Conservation (phyloP, 768 basidiomycete genomes). For the Clitopilus passeckerianus region DNA sequence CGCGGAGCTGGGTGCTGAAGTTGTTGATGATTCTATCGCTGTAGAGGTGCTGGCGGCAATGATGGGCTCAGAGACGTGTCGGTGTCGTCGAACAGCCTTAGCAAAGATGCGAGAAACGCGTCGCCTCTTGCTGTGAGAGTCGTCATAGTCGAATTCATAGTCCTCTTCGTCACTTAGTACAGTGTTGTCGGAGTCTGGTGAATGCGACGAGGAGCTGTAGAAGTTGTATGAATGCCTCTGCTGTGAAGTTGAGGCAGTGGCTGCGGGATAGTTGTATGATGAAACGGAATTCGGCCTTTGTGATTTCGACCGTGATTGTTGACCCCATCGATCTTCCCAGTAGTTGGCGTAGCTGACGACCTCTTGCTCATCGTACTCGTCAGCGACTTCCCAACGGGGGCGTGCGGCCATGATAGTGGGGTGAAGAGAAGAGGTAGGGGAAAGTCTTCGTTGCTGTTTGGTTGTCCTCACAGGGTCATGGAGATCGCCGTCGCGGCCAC, state of each 20-base stretch:
- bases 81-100: background rate
- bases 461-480: background rate
- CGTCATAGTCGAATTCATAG: conserved; percentile 23
- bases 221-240: conserved; percentile 14
- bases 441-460: background rate
- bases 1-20: background rate
- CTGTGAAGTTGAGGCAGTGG: conserved; percentile 12
- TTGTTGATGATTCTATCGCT: background rate
- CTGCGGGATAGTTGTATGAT: conserved; percentile 6
- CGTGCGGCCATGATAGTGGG: conserved; percentile 12
- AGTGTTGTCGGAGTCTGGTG: conserved; percentile 20
- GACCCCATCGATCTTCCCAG: conserved; percentile 1
- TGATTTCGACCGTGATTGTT: background rate
- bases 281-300: conserved; percentile 11
- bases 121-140: conserved; percentile 18
- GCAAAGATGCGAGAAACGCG: conserved; percentile 14
- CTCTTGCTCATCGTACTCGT: conserved; percentile 15
- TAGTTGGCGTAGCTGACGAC: conserved; percentile 1
- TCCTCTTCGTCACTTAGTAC: conserved; percentile 7
- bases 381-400: conserved; percentile 27
- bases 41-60: conserved; percentile 1
- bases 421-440: conserved; percentile 2
- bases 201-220: conserved; percentile 9
- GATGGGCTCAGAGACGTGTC: background rate
- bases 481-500: background rate